A percentile compares a stretch with the other conserved stretches of the same genome.
phyloP scores from a whole-genome alignment of 805 yeast genomes.

The Lipomyces lipofer region DNA sequence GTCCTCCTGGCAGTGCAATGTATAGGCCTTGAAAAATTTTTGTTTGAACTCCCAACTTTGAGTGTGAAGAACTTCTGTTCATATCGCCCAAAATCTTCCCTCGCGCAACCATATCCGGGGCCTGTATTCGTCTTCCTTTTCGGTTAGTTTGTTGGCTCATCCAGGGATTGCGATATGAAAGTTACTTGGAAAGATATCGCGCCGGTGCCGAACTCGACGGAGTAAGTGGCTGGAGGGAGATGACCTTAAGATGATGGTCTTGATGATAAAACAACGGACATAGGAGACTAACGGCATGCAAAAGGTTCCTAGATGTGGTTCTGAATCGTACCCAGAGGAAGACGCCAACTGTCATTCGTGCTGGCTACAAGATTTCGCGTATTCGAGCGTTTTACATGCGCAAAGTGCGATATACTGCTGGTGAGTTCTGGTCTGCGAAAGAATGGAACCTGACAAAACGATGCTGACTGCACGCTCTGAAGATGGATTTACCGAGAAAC shows the following conservation, averaged over 20 bases:
- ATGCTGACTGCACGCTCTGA: background rate
- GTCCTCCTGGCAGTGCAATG: too few relatives aligned
- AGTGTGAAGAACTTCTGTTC: background rate
- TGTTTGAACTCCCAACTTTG: too few relatives aligned
- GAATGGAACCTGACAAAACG: too few relatives aligned
- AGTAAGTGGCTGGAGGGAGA: conserved; percentile 39
- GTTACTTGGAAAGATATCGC: conserved; percentile 98
- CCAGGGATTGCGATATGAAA: conserved; percentile 59
- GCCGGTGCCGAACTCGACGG: conserved; percentile 87
- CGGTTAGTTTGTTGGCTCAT: background rate
- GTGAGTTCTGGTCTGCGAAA: too few relatives aligned
- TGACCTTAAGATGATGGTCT: background rate
- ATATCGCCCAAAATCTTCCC: background rate
- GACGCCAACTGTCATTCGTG: conserved; percentile 97
- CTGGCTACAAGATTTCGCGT: conserved; percentile 94
- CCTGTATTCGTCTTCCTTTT: background rate
- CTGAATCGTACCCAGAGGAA: conserved; percentile 97
- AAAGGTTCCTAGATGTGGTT: conserved; percentile 80
- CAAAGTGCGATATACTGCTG: conserved; percentile 93
- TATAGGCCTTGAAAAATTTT: too few relatives aligned
- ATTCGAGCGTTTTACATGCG: conserved; percentile 97
- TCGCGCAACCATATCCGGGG: too few relatives aligned
- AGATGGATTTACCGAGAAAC: conserved; percentile 88
- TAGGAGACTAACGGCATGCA: too few relatives aligned
- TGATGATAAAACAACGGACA: background rate